Percentiles rank a stretch among this genome's conserved stretches.
phyloP scores from a whole-genome alignment of 331 rosid species.

The Pyrus hybrid region DNA sequence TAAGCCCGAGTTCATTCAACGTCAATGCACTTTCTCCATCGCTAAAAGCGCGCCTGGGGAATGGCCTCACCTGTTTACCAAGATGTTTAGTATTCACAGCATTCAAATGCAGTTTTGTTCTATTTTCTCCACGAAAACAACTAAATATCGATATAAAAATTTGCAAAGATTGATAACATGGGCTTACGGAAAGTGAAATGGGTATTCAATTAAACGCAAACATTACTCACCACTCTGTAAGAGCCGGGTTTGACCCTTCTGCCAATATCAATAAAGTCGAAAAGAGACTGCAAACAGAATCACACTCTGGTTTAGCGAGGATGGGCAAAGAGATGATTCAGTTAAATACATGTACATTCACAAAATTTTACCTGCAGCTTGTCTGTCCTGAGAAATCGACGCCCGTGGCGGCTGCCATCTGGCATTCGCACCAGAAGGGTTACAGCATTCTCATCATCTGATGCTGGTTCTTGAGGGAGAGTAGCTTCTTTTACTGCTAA shows the following conservation, averaged over 20 bases:
- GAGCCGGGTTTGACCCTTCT: constrained; percentile 74
- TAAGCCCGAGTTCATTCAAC: constrained; percentile 63
- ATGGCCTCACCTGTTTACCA: constrained; percentile 70
- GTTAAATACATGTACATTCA: not conserved
- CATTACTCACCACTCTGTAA: constrained; percentile 78
- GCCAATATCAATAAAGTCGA: constrained; percentile 76
- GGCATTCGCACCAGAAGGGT: constrained; percentile 83
- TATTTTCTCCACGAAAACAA: not conserved
- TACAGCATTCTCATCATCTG: constrained; percentile 65
- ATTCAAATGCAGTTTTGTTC: not conserved
- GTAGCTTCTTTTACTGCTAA: constrained; percentile 69
- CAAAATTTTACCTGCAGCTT: constrained; percentile 58
- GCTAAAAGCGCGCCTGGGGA: constrained; percentile 79
- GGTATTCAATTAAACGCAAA: not conserved
- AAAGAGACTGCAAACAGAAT: constrained; percentile 55
- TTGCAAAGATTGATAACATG: not conserved
- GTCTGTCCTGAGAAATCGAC: constrained; percentile 78
- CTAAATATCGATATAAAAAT: not conserved
- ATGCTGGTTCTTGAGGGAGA: constrained; percentile 74
- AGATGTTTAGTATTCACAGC: not conserved
- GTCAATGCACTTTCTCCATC: constrained; percentile 53
- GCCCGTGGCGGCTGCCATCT: constrained; percentile 89
- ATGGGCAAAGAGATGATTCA: not conserved
- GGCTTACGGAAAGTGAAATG: not conserved
- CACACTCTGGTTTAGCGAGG: constrained; percentile 18